Evolutionary conservation across 495 filamentous ascomycete species (phyloP).

Genomic region (Penicillium coffeae): DNA sequence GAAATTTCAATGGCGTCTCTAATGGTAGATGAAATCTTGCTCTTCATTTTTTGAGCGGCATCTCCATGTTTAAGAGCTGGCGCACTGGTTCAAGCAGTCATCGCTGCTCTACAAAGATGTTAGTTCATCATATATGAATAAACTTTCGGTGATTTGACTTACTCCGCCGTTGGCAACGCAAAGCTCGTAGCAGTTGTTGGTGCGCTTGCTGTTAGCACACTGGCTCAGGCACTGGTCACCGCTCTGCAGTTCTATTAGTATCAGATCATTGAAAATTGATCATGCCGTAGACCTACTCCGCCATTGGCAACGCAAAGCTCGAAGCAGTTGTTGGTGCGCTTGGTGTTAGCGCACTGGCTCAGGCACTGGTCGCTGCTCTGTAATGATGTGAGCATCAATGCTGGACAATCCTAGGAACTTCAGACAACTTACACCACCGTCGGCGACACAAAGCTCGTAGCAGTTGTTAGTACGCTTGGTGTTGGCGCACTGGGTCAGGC

Average conservation of each 20-base stretch:
- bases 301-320: background rate
- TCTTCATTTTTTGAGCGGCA: too few species aligned
- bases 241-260: too few species aligned
- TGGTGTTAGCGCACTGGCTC: background rate
- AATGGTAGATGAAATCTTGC: too few species aligned
- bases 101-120: too few species aligned
- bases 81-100: too few species aligned
- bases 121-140: background rate
- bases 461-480: background rate
- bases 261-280: background rate
- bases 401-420: background rate
- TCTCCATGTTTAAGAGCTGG: too few species aligned
- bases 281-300: background rate
- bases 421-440: background rate
- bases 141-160: background rate
- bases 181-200: background rate
- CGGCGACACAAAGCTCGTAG: background rate
- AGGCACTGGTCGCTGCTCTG: background rate
- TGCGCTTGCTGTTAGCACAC: background rate
- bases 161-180: background rate
- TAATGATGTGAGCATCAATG: background rate
- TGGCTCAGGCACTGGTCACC: too few species aligned
- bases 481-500: background rate
- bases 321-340: background rate
- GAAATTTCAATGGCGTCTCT: too few species aligned